Evolutionary conservation across 2,329 filamentous ascomycete species (phyloP).

Genomic region (Aspergillus awamori): DNA sequence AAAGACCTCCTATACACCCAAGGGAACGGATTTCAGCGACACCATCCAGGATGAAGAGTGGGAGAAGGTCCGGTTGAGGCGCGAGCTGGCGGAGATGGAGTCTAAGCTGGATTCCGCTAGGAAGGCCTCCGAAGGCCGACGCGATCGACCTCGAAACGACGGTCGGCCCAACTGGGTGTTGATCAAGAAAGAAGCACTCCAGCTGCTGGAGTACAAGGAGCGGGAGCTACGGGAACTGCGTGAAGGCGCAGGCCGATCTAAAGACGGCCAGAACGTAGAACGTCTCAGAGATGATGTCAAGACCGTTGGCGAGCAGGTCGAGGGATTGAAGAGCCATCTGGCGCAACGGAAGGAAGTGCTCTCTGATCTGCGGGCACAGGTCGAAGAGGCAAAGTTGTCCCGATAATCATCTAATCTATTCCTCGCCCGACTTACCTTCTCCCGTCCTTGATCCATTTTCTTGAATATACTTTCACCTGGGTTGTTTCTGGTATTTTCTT

Average conservation of each 20-base stretch:
- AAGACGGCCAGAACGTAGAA: slow-evolving; percentile 72
- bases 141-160: slow-evolving; percentile 58
- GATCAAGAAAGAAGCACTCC: slow-evolving; percentile 91
- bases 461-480: slow-evolving; percentile 16
- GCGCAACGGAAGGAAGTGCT: slow-evolving; percentile 73
- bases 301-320: slow-evolving; percentile 91
- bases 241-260: slow-evolving; percentile 56
- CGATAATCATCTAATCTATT: slow-evolving; percentile 29
- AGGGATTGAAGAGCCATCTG: slow-evolving; percentile 83
- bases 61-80: slow-evolving; percentile 95
- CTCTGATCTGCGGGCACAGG: slow-evolving; percentile 74
- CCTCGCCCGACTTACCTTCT: slow-evolving; percentile 1
- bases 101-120: slow-evolving; percentile 84
- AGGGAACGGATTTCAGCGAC: slow-evolving; percentile 86
- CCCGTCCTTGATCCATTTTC: slow-evolving; percentile 7
- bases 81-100: slow-evolving; percentile 87
- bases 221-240: slow-evolving; percentile 73
- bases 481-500: slow-evolving; percentile 14
- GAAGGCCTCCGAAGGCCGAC: slow-evolving; percentile 67
- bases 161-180: slow-evolving; percentile 82
- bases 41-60: slow-evolving; percentile 88
- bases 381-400: slow-evolving; percentile 79
- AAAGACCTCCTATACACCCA: slow-evolving; percentile 75
- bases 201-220: slow-evolving; percentile 92
- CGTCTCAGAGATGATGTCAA: slow-evolving; percentile 82